Evolutionary conservation across 495 filamentous ascomycete genomes (phyloP).

Genomic region (Hamigera avellanea): DNA sequence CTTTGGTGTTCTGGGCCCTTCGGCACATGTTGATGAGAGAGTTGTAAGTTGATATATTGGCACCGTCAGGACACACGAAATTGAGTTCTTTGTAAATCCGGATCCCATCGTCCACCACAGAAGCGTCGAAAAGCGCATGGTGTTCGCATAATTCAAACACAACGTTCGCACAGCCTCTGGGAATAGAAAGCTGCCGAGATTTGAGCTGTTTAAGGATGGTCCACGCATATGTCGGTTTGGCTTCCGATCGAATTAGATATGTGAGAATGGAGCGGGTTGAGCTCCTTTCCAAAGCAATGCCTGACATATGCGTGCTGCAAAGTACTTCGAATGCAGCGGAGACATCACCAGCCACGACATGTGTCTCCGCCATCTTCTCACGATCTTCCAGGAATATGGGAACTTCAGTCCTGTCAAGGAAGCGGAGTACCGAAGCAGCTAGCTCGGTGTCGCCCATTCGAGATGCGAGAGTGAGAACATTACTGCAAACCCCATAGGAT

Average conservation of each 20-base stretch:
- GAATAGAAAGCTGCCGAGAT: constrained; percentile 15
- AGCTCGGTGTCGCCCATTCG: constrained; percentile 52
- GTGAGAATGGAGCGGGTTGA: constrained; percentile 48
- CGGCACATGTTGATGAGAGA: constrained; percentile 52
- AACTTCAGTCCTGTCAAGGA: constrained; percentile 33
- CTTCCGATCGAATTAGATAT: constrained; percentile 23
- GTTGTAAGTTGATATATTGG: constrained; percentile 55
- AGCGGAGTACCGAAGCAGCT: constrained; percentile 26
- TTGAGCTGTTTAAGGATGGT: constrained; percentile 40
- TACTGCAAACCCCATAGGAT: constrained; percentile 47
- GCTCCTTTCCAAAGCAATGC: constrained; percentile 34
- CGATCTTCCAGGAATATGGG: constrained; percentile 56
- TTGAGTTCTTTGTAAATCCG: constrained; percentile 61
- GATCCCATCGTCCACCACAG: constrained; percentile 39
- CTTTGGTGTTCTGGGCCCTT: constrained; percentile 31
- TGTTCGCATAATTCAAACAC: constrained; percentile 23
- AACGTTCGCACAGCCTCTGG: constrained; percentile 18
- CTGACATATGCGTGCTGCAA: constrained; percentile 54
- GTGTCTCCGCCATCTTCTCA: constrained; percentile 59
- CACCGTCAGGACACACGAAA: constrained; percentile 43
- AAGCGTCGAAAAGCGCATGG: constrained; percentile 14
- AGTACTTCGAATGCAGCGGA: constrained; percentile 47
- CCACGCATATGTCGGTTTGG: constrained; percentile 33
- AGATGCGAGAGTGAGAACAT: constrained; percentile 59
- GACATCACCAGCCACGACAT: constrained; percentile 45